Conservation (phyloP, 768 basidiomycete species). For the Lactarius quietus region DNA sequence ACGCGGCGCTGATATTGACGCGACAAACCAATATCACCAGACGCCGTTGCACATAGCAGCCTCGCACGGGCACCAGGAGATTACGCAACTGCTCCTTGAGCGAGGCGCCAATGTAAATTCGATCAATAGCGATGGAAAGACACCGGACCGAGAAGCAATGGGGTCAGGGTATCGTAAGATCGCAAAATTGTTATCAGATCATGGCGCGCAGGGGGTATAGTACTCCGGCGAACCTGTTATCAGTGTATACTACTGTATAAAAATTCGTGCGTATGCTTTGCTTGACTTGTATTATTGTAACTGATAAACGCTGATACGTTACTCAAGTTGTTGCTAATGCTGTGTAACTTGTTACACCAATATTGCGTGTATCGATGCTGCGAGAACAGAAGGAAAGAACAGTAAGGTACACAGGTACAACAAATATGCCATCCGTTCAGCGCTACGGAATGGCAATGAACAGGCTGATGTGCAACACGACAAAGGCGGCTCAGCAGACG, state of each 20-base stretch:
- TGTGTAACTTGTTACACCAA: no score
- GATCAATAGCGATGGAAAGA: background rate
- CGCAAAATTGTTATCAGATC: background rate
- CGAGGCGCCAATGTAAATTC: background rate
- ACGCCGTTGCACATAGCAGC: background rate
- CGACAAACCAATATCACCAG: fast-evolving
- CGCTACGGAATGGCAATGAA: no score
- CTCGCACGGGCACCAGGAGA: fast-evolving
- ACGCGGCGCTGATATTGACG: background rate
- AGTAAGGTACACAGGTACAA: no score
- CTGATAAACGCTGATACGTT: no score
- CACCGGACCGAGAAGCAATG: background rate
- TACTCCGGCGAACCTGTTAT: background rate
- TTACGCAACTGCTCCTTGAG: background rate
- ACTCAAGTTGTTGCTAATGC: no score
- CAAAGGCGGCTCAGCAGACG: no score
- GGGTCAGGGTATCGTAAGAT: background rate
- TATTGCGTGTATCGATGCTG: no score
- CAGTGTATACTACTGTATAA: background rate
- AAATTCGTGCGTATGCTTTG: no score
- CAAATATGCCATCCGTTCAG: no score
- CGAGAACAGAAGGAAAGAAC: no score
- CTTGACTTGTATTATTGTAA: no score
- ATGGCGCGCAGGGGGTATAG: background rate
- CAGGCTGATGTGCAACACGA: no score